Base-by-base conservation (phyloP, 805 yeast genomes). In the Torulaspora franciscae region DNA sequence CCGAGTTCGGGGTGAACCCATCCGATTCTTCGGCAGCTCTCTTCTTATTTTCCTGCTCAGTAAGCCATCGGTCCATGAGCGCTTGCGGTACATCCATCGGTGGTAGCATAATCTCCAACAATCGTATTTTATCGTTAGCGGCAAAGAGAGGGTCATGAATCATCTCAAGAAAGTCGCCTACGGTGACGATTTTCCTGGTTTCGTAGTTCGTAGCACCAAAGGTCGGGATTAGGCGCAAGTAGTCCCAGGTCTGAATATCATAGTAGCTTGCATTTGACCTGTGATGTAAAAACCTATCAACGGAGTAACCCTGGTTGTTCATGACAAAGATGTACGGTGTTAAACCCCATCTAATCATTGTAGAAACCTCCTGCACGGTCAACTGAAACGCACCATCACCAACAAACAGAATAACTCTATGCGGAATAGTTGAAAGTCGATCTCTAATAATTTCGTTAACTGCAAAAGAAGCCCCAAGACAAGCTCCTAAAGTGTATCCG, bases 351-450 rank as follows among this genome's bases (percentile, higher is more conserved):
- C 74, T 69, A 33, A 77, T 58, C 75, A 78, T 76, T 22, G 83
- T 75, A 4, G 83, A 74, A 43, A 81, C 66, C 57, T 80, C 86
- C 54, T 80, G 83, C 26, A 76, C 82, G 0, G 86, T 79, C 56
- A 81, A 69, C 61, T 81, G 85, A 37, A 81, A 71, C 9, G 85
- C 80, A 42, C 85, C 86, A 56, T 81, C 86, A 52, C 86, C 86
- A 33, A 80, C 76, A 53, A 80, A 77, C 30, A 81, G 64, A 15
- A 81, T 65, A 19, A 79, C 83, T 56, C 85, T 66, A 44, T 70
- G 70, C 47, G 47, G 34, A n/a, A 30, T 11, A n/a, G 47, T 32
- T 17, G 43, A 10, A 6, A 39, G 30, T 2, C 50, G 42, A 3
- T 38, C 39, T 6, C 42, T 47, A 11, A 51, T 32, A 11, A 49